These are phyloP conservation scores for Inonotus hispidus DNA, from an alignment of 1,284 basidiomycete genomes.

Conservation along the genomic window DNA sequence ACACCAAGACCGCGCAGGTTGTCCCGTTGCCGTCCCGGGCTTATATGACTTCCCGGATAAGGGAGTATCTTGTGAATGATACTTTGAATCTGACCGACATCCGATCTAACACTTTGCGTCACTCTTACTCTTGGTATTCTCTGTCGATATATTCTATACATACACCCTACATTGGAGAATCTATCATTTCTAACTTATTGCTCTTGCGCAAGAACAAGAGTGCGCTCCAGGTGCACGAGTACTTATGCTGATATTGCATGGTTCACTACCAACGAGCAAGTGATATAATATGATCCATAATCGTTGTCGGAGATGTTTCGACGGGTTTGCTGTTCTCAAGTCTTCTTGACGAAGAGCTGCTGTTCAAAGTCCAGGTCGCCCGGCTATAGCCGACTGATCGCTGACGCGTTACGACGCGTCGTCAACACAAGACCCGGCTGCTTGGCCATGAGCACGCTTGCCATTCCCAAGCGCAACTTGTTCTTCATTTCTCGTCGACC, in stretches of 20 bases:
- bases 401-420: neutral
- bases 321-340: too few species aligned
- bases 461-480: neutral
- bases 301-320: too few species aligned
- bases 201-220: too few species aligned
- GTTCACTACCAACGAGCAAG: too few species aligned
- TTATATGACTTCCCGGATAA: conserved; percentile 37
- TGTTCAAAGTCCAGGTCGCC: neutral
- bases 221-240: too few species aligned
- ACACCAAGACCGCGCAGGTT: conserved; percentile 42
- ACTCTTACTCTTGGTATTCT: too few species aligned
- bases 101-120: neutral
- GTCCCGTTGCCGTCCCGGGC: conserved; percentile 39
- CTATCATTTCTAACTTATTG: neutral
- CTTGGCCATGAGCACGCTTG: neutral
- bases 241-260: too few species aligned
- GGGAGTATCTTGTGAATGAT: conserved; percentile 33
- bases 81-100: neutral
- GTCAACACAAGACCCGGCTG: neutral
- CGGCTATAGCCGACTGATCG: neutral
- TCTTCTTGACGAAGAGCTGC: too few species aligned
- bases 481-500: neutral
- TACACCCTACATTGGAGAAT: neutral
- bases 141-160: too few species aligned
- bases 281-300: too few species aligned